Base-by-base conservation (phyloP, 345 rosid genomes). In the Salix viminalis region DNA sequence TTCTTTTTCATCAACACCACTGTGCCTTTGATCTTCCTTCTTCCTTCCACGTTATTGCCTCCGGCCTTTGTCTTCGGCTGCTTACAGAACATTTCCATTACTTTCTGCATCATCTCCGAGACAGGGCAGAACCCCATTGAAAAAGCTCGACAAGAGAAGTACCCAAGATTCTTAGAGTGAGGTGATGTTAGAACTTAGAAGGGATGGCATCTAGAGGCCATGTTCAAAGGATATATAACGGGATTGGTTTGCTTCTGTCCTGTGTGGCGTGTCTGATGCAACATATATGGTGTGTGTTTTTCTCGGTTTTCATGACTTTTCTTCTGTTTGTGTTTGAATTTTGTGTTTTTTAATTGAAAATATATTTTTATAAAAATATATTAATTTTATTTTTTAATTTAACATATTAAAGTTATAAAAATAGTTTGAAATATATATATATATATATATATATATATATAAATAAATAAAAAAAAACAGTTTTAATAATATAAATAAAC, bases 1-100 rank as follows among this genome's bases (percentile, higher is more conserved):
- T 92, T 91, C 84, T 91, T 92, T 85, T 90, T 91, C 97, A 92
- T 92, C 72, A 91, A 80, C 61, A 87, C 80, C 4, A 90, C 90
- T 58, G 81, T 85, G 70, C 91, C 96, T 60, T 74, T 73, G 58
- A 91, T 84, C 86, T 82, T 88, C 85, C 61, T 67, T 42, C 10
- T 72, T 46, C 44, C 82, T 54, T 41, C 76, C 70, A 78, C 83
- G 70, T 70, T 26, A 1, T 67, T 73, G 75, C 77, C 79, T 76
- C 71, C 77, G 26, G 67, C 69, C 30, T 13, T 52, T 14, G 73
- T 52, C 72, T 78, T 83, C 10, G 87, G 84, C 37, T 70, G 72
- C 18, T 39, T 65, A 77, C 89, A 92, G 70, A 80, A 74, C 73
- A 73, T 82, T 79, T 80, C 86, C 86, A 83, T 75, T 69, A 80